Evolutionary conservation across 73 alveolate genomes (phyloP).

Genomic region (Paramecium caudatum): DNA sequence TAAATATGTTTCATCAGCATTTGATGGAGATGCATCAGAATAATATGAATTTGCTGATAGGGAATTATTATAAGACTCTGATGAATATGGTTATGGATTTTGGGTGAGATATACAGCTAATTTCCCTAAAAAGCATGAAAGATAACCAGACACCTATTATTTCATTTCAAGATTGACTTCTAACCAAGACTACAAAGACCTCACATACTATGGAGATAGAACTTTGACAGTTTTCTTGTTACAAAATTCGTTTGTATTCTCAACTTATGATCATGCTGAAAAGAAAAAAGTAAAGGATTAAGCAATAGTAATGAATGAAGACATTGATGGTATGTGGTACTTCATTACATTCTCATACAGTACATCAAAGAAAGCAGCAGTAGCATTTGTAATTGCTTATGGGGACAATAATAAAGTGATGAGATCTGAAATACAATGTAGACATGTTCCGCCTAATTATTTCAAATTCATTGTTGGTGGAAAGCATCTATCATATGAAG

Average conservation of each 20-base stretch:
- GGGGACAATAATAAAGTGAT: slow-evolving; percentile 23
- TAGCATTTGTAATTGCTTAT: slow-evolving; percentile 30
- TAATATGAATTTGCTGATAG: slow-evolving; percentile 56
- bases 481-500: slow-evolving; percentile 14
- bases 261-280: slow-evolving; percentile 44
- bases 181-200: slow-evolving; percentile 5
- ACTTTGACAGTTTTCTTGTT: slow-evolving; percentile 40
- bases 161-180: slow-evolving; percentile 52
- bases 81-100: slow-evolving; percentile 69
- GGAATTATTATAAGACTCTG: slow-evolving; percentile 19
- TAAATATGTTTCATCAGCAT: slow-evolving; percentile 7
- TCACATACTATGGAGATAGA: slow-evolving; percentile 61
- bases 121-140: not conserved
- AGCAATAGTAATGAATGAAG: slow-evolving; percentile 20
- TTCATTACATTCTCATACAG: slow-evolving; percentile 62
- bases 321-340: slow-evolving; percentile 58
- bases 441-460: slow-evolving; percentile 53
- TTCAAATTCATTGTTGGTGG: slow-evolving; percentile 51
- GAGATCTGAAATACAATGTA: slow-evolving; percentile 23
- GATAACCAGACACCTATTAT: slow-evolving; percentile 37
- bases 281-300: slow-evolving; percentile 25
- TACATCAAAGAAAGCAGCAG: slow-evolving; percentile 18
- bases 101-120: slow-evolving; percentile 37
- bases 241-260: slow-evolving; percentile 21
- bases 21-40: slow-evolving; percentile 53